phyloP scores from a whole-genome alignment of 257 asterid species.

The Solanum tarijense region DNA sequence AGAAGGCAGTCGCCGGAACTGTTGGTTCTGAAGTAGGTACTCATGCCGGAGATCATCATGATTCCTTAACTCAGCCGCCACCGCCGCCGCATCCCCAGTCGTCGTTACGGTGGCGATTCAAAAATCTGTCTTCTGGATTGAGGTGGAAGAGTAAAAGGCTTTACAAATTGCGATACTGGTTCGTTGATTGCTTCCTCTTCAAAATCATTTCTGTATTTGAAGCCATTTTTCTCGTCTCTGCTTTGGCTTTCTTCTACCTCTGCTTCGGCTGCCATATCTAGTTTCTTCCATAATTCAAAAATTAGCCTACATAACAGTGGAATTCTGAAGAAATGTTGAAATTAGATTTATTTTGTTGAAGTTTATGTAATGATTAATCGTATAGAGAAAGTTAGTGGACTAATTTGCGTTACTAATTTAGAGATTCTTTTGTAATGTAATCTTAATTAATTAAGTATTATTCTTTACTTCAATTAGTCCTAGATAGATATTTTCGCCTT shows the following conservation, averaged over 20 bases:
- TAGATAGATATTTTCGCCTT: not conserved
- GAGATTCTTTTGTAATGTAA: not conserved
- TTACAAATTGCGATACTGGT: constrained; percentile 11
- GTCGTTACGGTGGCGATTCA: constrained; percentile 15
- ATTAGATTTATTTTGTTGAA: not conserved
- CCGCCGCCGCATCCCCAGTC: not conserved
- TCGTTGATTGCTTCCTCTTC: constrained; percentile 33
- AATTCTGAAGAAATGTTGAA: not conserved
- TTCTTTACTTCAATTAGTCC: not conserved
- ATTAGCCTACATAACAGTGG: not conserved
- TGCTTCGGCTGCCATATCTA: constrained; percentile 35
- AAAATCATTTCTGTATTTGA: constrained; percentile 32
- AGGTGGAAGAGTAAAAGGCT: constrained; percentile 14
- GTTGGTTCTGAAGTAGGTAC: not conserved
- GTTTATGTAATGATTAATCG: not conserved
- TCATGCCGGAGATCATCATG: not conserved
- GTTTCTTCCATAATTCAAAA: not conserved
- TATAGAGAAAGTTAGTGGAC: not conserved
- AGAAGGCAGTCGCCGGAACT: not conserved
- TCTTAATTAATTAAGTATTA: not conserved
- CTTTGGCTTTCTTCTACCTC: constrained; percentile 40
- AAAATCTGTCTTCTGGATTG: constrained; percentile 9
- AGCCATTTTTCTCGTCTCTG: constrained; percentile 38
- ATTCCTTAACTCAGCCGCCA: not conserved
- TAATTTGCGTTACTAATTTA: not conserved